Evolutionary conservation across 148 eudicot species (phyloP).

Genomic region (Mesembryanthemum crystallinum): DNA sequence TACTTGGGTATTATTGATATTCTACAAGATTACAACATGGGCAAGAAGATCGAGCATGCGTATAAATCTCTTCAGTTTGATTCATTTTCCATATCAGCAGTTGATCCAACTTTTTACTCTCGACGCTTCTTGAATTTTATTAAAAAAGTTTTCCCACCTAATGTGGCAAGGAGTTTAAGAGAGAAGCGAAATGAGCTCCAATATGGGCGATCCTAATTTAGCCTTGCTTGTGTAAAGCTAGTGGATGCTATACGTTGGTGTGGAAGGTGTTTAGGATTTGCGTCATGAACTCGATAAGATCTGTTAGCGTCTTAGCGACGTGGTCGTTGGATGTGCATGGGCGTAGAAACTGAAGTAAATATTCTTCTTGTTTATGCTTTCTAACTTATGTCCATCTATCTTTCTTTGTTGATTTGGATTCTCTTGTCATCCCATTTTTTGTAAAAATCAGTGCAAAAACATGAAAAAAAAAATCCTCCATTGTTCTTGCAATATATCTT

Average conservation of each 20-base stretch:
- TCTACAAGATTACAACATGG: conserved; percentile 81
- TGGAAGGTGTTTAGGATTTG: neutral
- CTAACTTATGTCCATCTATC: neutral
- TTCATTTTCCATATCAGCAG: conserved; percentile 86
- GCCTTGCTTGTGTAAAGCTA: neutral
- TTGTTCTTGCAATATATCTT: too few relatives aligned
- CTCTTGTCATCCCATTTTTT: too few relatives aligned
- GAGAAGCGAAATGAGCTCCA: neutral
- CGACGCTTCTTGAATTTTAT: conserved; percentile 76
- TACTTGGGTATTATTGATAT: conserved; percentile 95
- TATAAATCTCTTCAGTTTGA: conserved; percentile 90
- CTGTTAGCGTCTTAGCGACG: neutral
- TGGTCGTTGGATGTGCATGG: neutral
- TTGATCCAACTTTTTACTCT: conserved; percentile 85
- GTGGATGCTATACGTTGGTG: neutral
- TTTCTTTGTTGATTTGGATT: neutral
- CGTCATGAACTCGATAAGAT: neutral
- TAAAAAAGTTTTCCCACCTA: conserved; percentile 72
- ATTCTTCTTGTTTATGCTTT: neutral
- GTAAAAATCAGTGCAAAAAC: too few relatives aligned
- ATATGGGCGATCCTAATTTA: neutral
- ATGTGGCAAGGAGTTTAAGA: conserved; percentile 36
- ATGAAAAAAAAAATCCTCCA: too few relatives aligned
- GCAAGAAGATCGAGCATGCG: conserved; percentile 86
- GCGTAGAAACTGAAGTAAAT: neutral